Conservation (phyloP, 2,329 filamentous ascomycete genomes). For the Pestalotiopsis fici region DNA sequence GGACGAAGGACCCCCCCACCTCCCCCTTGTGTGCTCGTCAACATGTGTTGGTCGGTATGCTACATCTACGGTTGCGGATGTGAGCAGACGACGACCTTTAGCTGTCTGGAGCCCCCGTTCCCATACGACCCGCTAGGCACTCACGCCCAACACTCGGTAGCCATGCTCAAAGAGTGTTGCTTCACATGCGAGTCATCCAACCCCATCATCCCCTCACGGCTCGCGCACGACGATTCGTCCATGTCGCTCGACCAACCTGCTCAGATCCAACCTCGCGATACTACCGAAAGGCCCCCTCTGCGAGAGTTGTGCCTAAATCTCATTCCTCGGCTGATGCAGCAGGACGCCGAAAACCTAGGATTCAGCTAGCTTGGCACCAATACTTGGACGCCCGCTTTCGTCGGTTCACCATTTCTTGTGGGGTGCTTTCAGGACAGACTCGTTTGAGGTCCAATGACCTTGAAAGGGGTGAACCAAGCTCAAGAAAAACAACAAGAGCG, state of each 20-base stretch:
- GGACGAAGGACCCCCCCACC: too few relatives aligned
- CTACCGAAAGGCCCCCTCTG: background rate
- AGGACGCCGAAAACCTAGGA: background rate
- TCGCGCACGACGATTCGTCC: too few relatives aligned
- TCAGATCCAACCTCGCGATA: too few relatives aligned
- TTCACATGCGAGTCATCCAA: constrained; percentile 16
- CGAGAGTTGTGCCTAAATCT: background rate
- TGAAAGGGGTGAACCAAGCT: too few relatives aligned
- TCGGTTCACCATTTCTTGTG: too few relatives aligned
- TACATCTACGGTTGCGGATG: constrained; percentile 28
- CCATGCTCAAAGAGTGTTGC: constrained; percentile 21
- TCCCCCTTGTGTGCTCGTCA: background rate
- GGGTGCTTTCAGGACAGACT: too few relatives aligned
- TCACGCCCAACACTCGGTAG: background rate
- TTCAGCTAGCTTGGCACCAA: background rate
- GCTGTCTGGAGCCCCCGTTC: constrained; percentile 14
- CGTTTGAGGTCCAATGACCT: too few relatives aligned
- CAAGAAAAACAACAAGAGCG: too few relatives aligned
- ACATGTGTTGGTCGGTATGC: constrained; percentile 23
- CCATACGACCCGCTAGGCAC: background rate
- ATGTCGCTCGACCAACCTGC: too few relatives aligned
- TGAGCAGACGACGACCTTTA: constrained; percentile 19
- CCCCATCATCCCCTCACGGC: too few relatives aligned
- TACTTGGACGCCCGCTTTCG: too few relatives aligned
- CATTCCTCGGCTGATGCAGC: background rate